Evolutionary conservation across 2,329 filamentous ascomycete genomes (phyloP).

Genomic region (Niveomyces coronatus): DNA sequence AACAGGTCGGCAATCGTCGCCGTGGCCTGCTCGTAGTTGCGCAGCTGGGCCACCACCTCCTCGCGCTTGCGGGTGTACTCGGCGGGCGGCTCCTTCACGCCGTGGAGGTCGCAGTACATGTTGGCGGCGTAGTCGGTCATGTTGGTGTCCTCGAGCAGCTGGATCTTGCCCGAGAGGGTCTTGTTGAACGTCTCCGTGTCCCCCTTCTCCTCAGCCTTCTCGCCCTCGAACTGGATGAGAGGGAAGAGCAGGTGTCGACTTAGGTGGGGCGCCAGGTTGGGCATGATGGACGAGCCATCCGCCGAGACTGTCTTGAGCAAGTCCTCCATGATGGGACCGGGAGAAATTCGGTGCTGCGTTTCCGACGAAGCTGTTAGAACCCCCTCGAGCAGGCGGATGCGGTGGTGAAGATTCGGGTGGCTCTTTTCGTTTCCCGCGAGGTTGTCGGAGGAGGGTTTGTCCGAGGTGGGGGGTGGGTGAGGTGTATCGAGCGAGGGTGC

Average conservation of each 20-base stretch:
- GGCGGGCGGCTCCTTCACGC: constrained; percentile 63
- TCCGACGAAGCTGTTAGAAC: too few relatives aligned
- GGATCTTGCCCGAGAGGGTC: constrained; percentile 79
- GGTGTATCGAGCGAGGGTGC: neutral
- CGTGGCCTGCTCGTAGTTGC: constrained; percentile 78
- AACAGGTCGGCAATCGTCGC: constrained; percentile 81
- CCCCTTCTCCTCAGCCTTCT: constrained; percentile 67
- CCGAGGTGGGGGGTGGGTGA: constrained; percentile 3
- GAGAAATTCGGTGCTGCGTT: too few relatives aligned
- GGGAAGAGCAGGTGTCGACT: constrained; percentile 96
- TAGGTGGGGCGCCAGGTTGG: constrained; percentile 82
- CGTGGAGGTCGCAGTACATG: constrained; percentile 81
- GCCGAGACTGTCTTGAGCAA: constrained; percentile 43
- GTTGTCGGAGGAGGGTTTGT: constrained; percentile 6
- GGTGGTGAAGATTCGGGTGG: neutral
- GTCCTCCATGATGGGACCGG: constrained; percentile 26
- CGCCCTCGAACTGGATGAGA: constrained; percentile 81
- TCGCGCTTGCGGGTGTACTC: constrained; percentile 87
- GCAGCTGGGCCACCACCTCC: constrained; percentile 72
- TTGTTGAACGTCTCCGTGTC: constrained; percentile 49
- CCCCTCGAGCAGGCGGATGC: neutral
- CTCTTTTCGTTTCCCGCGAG: neutral
- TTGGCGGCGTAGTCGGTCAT: constrained; percentile 97
- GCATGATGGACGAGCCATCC: constrained; percentile 70
- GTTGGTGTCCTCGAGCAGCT: constrained; percentile 92